phyloP scores from a whole-genome alignment of 495 filamentous ascomycete species.

The Penicillium taxi region DNA sequence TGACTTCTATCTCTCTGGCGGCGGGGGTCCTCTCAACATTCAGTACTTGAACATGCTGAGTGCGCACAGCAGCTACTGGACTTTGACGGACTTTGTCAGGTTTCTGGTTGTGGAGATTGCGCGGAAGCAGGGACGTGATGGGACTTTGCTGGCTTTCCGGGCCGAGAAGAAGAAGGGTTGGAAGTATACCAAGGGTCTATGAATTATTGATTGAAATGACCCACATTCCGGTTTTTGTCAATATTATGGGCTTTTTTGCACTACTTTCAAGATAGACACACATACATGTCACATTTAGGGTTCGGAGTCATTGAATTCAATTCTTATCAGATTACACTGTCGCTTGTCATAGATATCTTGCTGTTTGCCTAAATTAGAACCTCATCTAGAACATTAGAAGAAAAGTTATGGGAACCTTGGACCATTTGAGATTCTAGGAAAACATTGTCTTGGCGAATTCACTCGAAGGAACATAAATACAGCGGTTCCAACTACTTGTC shows the following conservation, averaged over 20 bases:
- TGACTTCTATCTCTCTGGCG: conserved; percentile 76
- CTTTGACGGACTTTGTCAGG: conserved; percentile 71
- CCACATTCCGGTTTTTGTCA: too few species aligned
- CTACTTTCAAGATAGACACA: too few species aligned
- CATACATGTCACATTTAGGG: neutral
- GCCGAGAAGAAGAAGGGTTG: conserved; percentile 63
- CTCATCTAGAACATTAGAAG: too few species aligned
- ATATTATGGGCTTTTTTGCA: too few species aligned
- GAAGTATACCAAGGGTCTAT: conserved; percentile 30
- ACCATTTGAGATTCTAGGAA: too few species aligned
- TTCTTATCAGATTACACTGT: too few species aligned
- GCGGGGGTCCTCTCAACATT: conserved; percentile 76
- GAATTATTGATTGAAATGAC: too few species aligned
- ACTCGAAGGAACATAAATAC: neutral
- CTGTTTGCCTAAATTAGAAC: conserved; percentile 12
- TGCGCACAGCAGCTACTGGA: conserved; percentile 95
- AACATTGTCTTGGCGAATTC: too few species aligned
- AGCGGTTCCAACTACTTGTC: too few species aligned
- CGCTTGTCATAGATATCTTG: conserved; percentile 11
- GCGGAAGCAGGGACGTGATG: conserved; percentile 57
- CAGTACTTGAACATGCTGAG: conserved; percentile 97
- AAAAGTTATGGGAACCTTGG: too few species aligned
- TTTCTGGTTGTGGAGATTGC: conserved; percentile 85
- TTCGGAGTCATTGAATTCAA: neutral
- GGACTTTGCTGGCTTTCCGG: conserved; percentile 59